These are phyloP conservation scores for Paramecium biaurelia DNA, from an alignment of 73 alveolate species.

Conservation along the genomic window DNA sequence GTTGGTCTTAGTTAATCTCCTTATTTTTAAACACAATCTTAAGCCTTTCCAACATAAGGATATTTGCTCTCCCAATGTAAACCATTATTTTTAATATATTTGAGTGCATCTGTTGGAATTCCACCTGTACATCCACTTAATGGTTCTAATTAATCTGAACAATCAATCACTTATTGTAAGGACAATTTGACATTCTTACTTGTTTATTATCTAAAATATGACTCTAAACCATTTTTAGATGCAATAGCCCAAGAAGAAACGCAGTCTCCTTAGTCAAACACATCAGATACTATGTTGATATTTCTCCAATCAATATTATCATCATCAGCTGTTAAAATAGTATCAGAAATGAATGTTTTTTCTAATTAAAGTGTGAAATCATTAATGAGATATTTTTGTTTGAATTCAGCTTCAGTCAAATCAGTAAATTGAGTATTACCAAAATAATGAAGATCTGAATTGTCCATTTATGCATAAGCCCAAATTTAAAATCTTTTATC, in stretches of 20 bases:
- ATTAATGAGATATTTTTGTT: neutral
- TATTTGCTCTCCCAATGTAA: neutral
- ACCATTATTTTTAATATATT: neutral
- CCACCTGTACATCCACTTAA: neutral
- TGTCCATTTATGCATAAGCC: neutral
- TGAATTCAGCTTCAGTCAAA: slow-evolving; percentile 16
- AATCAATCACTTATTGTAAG: neutral
- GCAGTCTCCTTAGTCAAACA: slow-evolving; percentile 59
- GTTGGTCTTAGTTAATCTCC: neutral
- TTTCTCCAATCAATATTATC: slow-evolving; percentile 67
- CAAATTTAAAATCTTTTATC: neutral
- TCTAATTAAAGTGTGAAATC: neutral
- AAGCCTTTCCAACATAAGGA: slow-evolving; percentile 5
- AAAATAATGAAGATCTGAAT: neutral
- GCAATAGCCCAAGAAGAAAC: slow-evolving; percentile 57
- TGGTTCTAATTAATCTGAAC: neutral
- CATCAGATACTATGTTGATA: slow-evolving; percentile 61
- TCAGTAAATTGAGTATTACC: neutral
- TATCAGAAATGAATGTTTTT: neutral
- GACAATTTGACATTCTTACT: neutral
- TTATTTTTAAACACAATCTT: neutral
- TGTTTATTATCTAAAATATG: neutral
- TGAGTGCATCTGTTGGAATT: neutral
- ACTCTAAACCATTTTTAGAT: neutral
- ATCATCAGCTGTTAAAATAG: neutral